These are phyloP conservation scores for Fusarium xylarioides DNA, from an alignment of 2,329 filamentous ascomycete species.

Conservation along the genomic window DNA sequence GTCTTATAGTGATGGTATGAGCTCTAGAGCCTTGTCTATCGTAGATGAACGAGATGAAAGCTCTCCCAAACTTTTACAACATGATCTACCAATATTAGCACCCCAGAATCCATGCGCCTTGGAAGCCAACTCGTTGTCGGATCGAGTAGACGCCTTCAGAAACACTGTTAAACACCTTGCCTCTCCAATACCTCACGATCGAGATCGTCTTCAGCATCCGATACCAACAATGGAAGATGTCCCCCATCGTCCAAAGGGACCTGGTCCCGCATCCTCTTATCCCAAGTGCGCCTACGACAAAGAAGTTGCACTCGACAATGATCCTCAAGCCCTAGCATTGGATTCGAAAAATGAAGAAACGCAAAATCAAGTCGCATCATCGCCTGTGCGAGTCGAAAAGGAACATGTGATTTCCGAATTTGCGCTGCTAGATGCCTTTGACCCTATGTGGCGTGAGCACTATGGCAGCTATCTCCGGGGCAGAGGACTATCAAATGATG, in stretches of 20 bases:
- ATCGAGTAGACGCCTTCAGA: too few relatives aligned
- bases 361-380: neutral
- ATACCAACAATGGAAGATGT: neutral
- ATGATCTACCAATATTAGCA: rapidly evolving
- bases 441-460: neutral
- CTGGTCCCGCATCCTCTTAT: neutral
- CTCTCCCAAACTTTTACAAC: rapidly evolving
- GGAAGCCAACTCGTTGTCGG: too few relatives aligned
- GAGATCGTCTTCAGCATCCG: rapidly evolving
- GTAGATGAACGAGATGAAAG: neutral
- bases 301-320: neutral
- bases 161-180: rapidly evolving
- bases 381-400: neutral
- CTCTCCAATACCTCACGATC: neutral
- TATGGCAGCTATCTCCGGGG: neutral
- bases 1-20: neutral
- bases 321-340: neutral
- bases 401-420: rapidly evolving
- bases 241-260: too few relatives aligned
- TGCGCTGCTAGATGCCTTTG: neutral
- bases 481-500: neutral
- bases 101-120: rapidly evolving
- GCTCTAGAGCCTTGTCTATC: neutral
- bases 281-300: neutral
- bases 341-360: neutral